Conservation (phyloP, 768 basidiomycete species). For the Fistulinella prunicolor region DNA sequence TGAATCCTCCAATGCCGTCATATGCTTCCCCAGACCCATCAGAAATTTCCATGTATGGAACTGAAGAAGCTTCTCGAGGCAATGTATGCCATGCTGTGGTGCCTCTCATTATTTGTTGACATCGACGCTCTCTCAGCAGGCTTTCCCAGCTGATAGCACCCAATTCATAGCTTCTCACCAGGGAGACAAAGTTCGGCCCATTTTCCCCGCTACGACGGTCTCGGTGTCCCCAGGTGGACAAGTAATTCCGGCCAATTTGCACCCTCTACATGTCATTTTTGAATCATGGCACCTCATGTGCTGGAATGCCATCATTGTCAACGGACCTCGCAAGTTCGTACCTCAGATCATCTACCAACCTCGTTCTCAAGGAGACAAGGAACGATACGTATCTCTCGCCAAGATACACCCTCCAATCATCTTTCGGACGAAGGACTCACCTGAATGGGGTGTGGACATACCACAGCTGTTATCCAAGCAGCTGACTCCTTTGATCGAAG, state of each 20-base stretch:
- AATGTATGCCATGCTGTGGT: conserved; percentile 6
- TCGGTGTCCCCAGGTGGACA: too few species aligned
- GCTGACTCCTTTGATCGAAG: conserved; percentile 44
- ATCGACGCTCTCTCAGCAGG: too few species aligned
- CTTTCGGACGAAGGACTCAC: conserved; percentile 51
- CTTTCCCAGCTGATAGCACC: too few species aligned
- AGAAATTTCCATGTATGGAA: background rate
- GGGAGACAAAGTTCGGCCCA: too few species aligned
- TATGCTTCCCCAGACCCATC: background rate
- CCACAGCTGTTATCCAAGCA: conserved; percentile 54
- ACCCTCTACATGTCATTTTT: conserved; percentile 1
- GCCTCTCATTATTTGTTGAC: background rate
- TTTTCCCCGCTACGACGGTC: too few species aligned
- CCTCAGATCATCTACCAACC: conserved; percentile 70
- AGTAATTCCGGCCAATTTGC: background rate
- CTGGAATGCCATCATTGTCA: conserved; percentile 17
- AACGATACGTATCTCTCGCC: conserved; percentile 68
- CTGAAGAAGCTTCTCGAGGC: background rate
- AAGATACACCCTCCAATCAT: conserved; percentile 56
- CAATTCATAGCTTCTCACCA: too few species aligned
- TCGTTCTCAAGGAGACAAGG: conserved; percentile 65
- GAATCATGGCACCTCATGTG: background rate
- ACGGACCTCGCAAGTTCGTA: conserved; percentile 46
- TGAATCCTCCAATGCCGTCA: background rate
- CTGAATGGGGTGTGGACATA: conserved; percentile 58